A percentile compares a stretch with the other conserved stretches of the same genome.
Evolutionary conservation across 495 filamentous ascomycete species (phyloP).

Genomic region (Melanomma pulvis-pyrius): DNA sequence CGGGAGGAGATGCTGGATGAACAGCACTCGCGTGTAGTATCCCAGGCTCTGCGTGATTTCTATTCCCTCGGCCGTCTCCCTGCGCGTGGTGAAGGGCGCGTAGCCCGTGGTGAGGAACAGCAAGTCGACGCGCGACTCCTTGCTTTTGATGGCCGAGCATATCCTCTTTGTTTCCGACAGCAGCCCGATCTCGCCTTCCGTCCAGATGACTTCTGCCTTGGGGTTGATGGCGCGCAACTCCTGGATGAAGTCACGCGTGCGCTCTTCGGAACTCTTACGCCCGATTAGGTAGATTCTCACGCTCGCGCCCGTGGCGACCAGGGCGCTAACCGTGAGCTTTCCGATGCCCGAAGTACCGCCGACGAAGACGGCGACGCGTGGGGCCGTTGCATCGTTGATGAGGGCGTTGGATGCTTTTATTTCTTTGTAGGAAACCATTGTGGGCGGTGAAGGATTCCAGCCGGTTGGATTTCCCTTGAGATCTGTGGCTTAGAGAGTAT

Average conservation of each 20-base stretch:
- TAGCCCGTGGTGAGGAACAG: slow-evolving; percentile 49
- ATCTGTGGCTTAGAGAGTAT: too few species aligned
- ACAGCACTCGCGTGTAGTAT: slow-evolving; percentile 47
- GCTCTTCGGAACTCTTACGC: slow-evolving; percentile 39
- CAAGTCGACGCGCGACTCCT: slow-evolving; percentile 43
- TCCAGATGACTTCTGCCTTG: slow-evolving; percentile 46
- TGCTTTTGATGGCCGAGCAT: slow-evolving; percentile 41
- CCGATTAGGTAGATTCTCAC: slow-evolving; percentile 46
- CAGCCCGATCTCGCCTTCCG: slow-evolving; percentile 46
- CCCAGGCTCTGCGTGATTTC: slow-evolving; percentile 41
- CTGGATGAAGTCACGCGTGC: slow-evolving; percentile 37
- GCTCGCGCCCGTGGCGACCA: slow-evolving; percentile 38
- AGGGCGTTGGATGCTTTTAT: slow-evolving; percentile 47
- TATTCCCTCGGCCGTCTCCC: slow-evolving; percentile 41
- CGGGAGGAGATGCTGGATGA: slow-evolving; percentile 43
- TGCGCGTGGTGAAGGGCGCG: slow-evolving; percentile 42
- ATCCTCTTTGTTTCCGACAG: slow-evolving; percentile 44
- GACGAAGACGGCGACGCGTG: slow-evolving; percentile 46
- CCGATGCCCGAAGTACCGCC: slow-evolving; percentile 50
- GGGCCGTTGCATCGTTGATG: slow-evolving; percentile 45
- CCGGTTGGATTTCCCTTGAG: too few species aligned
- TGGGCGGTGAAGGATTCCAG: not conserved
- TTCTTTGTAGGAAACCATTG: slow-evolving; percentile 47
- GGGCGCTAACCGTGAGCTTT: slow-evolving; percentile 40
- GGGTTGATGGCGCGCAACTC: slow-evolving; percentile 44